Conservation (phyloP, 805 yeast species). For the Candida gorgasii region DNA sequence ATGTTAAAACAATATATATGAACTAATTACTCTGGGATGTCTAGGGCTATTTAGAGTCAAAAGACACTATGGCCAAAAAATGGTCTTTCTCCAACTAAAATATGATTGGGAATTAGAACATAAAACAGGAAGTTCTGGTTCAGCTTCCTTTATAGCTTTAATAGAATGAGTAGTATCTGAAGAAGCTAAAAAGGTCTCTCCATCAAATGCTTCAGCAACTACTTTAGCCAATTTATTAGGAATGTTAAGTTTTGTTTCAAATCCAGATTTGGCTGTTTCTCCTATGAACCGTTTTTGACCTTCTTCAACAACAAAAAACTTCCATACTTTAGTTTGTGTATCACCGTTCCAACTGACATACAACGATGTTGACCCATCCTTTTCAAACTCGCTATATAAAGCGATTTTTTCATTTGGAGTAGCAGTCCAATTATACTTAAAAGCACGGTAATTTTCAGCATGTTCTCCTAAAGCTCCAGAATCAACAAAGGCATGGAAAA, state of each 20-base stretch:
- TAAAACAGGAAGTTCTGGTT: no score
- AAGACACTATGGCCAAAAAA: no score
- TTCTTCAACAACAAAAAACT: slow-evolving; percentile 13
- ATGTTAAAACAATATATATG: not conserved
- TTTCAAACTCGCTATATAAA: slow-evolving; percentile 17
- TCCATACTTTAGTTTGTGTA: slow-evolving; percentile 33
- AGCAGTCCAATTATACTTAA: slow-evolving; percentile 36
- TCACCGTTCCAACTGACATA: slow-evolving; percentile 44
- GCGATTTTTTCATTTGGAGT: slow-evolving; percentile 34
- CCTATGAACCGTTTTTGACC: slow-evolving; percentile 17
- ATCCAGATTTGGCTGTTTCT: slow-evolving; percentile 24
- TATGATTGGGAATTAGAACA: not conserved
- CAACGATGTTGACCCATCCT: slow-evolving; percentile 19
- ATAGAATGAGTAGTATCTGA: slow-evolving; percentile 5
- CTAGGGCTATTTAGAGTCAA: not conserved
- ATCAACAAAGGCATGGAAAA: slow-evolving; percentile 34
- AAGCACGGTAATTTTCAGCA: slow-evolving; percentile 37
- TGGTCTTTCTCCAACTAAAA: not conserved
- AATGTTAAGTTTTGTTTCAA: slow-evolving; percentile 22
- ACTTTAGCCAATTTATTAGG: not conserved
- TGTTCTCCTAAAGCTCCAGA: slow-evolving; percentile 26
- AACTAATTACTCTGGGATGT: not conserved
- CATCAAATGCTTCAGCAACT: slow-evolving; percentile 11
- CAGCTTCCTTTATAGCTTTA: not conserved
- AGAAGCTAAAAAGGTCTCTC: not conserved